A percentile compares a stretch with the other conserved stretches of the same genome.
Conservation (phyloP, 2,329 filamentous ascomycete genomes). For the Fusarium pseudograminearum region DNA sequence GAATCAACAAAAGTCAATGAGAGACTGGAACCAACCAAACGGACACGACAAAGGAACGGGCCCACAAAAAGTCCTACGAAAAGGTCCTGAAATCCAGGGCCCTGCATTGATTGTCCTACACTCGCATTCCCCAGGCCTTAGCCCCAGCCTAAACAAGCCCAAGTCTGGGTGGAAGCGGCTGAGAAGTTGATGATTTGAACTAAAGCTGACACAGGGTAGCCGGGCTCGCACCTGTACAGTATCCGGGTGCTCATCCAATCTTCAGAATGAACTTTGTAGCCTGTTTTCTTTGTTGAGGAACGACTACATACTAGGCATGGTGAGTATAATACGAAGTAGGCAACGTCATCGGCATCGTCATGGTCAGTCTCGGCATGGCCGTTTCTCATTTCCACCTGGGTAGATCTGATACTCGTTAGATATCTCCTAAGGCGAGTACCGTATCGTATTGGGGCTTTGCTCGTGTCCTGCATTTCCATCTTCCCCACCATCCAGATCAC, state of each 20-base stretch:
- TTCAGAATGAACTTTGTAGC: neutral
- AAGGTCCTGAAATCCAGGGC: constrained; percentile 22
- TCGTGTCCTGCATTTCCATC: constrained; percentile 11
- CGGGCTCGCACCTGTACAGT: constrained; percentile 2
- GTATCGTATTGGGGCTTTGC: constrained; percentile 6
- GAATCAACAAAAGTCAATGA: neutral
- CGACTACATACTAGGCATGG: neutral
- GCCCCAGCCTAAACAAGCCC: neutral
- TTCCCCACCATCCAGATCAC: constrained; percentile 12
- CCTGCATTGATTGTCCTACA: constrained; percentile 9
- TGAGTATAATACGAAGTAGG: neutral
- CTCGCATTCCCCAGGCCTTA: neutral
- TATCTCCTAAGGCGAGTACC: neutral
- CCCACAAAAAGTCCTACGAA: constrained; percentile 26
- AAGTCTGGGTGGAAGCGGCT: constrained; percentile 2
- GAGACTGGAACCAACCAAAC: neutral
- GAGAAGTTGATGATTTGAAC: neutral
- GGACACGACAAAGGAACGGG: constrained; percentile 1
- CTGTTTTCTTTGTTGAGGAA: neutral
- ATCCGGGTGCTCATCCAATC: neutral
- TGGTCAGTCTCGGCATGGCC: neutral
- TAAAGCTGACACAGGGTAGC: neutral
- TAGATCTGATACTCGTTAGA: constrained; percentile 2
- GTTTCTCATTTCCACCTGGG: neutral
- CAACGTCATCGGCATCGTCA: neutral